Base-by-base conservation (phyloP, 306 rosid species). In the Lathyrus oleraceus region DNA sequence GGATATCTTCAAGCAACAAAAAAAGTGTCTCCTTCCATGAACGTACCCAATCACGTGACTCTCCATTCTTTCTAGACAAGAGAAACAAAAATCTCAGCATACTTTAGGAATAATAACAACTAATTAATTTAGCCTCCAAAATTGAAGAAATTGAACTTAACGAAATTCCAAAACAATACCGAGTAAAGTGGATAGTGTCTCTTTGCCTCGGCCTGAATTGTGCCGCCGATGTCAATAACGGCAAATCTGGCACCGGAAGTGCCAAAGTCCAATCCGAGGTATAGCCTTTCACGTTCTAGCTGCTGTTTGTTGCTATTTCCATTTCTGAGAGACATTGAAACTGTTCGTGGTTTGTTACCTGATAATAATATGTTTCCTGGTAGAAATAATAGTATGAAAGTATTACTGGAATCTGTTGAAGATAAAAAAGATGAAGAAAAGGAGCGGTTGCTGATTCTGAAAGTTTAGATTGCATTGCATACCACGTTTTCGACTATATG, bases 221-320 rank as follows among this genome's bases (percentile, higher is more conserved):
- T 51, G 11, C 96, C 90, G 19, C 19, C 69, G 43, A 74, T 80
- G 78, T 93, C 89, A 44, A 93, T 90, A 35, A 90, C 54, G 2
- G 94, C 87, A 76, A 93, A 93, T 73, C 98, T 85, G 11, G 98
- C 98, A 19, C 96, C 89, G 1, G 94, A 88, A 20, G 98, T 93
- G 17, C 97, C 98, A 67, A 93, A 90, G 67, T 90, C 98, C 89
- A 93, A 75, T 16, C 97, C 96, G 10, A 93, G 97, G 84, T 87
- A 93, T 54, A 90, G 91, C 78, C 70, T 69, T 30, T 76, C 85
- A 48, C 78, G 53, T 57, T 15, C 67, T 58, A n/a, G 19, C 42
- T 58, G 32, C 64, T 58, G 14, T 4, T 58, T 30, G 6, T 14
- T 57, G 9, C 44, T 19, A 19, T 19, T 9, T 19, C 14, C 25